These are phyloP conservation scores for Corrigiola litoralis DNA, from an alignment of 179 eudicot species.

Conservation along the genomic window DNA sequence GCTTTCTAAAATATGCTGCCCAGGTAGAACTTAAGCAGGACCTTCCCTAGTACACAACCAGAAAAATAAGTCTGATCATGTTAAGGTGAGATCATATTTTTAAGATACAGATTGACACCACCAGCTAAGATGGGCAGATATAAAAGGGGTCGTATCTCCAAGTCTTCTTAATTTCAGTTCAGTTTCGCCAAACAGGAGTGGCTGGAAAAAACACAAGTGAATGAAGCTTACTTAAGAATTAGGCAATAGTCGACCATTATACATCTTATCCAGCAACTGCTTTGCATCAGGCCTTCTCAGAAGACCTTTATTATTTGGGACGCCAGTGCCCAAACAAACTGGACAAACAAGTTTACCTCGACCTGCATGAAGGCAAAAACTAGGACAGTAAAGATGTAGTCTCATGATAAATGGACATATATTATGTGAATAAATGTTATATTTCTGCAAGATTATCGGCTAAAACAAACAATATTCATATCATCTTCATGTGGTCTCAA, in stretches of 20 bases:
- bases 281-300: constrained; percentile 83
- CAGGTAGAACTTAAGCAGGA: background rate
- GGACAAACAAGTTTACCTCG: constrained; percentile 98
- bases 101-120: no score
- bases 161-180: no score
- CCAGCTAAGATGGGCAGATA: no score
- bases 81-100: background rate
- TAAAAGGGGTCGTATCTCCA: no score
- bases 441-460: background rate
- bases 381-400: background rate
- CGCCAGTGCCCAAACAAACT: constrained; percentile 92
- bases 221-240: constrained; percentile 50
- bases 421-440: background rate
- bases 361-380: constrained; percentile 43
- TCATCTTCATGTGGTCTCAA: background rate
- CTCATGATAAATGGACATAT: background rate
- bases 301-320: constrained; percentile 96
- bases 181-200: background rate
- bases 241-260: constrained; percentile 79
- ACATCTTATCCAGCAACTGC: constrained; percentile 89
- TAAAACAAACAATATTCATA: background rate
- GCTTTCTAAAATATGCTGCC: background rate
- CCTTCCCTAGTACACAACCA: background rate
- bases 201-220: background rate
- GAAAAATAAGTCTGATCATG: background rate